Percentiles rank a stretch among this genome's conserved stretches.
phyloP scores from a whole-genome alignment of 768 basidiomycete genomes.

The Auriscalpium orientale region DNA sequence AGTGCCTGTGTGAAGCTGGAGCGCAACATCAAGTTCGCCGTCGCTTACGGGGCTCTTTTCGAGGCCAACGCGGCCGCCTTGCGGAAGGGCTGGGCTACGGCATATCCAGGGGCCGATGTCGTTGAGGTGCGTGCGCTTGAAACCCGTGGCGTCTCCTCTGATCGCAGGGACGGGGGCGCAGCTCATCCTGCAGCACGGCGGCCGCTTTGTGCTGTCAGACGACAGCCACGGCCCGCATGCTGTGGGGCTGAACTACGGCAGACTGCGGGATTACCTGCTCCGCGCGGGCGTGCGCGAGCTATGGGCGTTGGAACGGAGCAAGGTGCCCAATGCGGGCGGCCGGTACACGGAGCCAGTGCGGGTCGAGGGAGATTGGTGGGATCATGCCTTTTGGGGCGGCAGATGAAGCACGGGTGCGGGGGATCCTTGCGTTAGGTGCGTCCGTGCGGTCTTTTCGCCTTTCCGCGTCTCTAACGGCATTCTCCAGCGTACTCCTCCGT shows the following conservation, averaged over 20 bases:
- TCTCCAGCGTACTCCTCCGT: too few relatives aligned
- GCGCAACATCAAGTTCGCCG: conserved; percentile 67
- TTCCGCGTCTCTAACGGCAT: too few relatives aligned
- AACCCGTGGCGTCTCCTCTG: conserved; percentile 6
- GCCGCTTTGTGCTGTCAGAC: conserved; percentile 83
- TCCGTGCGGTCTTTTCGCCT: too few relatives aligned
- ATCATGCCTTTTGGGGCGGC: conserved; percentile 49
- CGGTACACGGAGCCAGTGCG: conserved; percentile 36
- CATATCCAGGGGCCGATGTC: conserved; percentile 80
- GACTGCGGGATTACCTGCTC: conserved; percentile 56
- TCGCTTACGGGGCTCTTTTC: conserved; percentile 83
- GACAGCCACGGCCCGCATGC: conserved; percentile 90
- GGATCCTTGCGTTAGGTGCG: too few relatives aligned
- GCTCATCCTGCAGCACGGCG: conserved; percentile 63
- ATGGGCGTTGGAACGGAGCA: conserved; percentile 48
- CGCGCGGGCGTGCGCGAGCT: conserved; percentile 53
- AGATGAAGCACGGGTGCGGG: background rate
- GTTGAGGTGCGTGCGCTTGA: conserved; percentile 45
- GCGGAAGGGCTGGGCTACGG: conserved; percentile 79
- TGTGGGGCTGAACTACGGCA: conserved; percentile 81
- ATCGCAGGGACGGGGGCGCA: conserved; percentile 23
- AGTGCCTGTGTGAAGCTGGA: conserved; percentile 56
- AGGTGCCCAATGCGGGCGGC: conserved; percentile 37
- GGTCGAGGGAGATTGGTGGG: conserved; percentile 47
- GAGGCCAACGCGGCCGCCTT: conserved; percentile 92